Percentiles rank a stretch among this genome's conserved stretches.
phyloP scores from a whole-genome alignment of 2,329 filamentous ascomycete species.

The Biscogniauxia marginata region DNA sequence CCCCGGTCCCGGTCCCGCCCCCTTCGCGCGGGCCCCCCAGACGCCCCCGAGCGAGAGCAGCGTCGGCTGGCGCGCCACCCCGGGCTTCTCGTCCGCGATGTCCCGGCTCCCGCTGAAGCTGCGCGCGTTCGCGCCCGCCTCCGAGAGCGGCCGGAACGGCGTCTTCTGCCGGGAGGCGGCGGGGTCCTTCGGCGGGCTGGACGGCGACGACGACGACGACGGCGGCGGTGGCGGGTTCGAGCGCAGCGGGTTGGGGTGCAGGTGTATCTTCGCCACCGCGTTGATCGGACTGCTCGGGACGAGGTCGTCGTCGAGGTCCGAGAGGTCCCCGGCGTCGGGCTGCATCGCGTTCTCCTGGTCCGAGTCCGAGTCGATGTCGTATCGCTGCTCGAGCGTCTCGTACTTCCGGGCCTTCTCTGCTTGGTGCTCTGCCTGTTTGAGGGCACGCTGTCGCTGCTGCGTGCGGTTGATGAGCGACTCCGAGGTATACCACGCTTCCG shows the following conservation, averaged over 20 bases:
- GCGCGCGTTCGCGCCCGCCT: slow-evolving; percentile 46
- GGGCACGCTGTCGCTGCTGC: slow-evolving; percentile 48
- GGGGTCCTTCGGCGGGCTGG: too few species aligned
- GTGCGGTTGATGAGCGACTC: slow-evolving; percentile 55
- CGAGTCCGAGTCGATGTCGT: slow-evolving; percentile 33
- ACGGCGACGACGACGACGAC: slow-evolving; percentile 15
- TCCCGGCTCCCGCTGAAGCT: slow-evolving; percentile 44
- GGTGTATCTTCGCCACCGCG: slow-evolving; percentile 10
- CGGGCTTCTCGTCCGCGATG: slow-evolving; percentile 41
- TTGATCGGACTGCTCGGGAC: slow-evolving; percentile 25
- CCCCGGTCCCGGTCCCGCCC: too few species aligned
- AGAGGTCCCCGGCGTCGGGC: slow-evolving; percentile 29
- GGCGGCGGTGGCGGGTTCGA: slow-evolving; percentile 44
- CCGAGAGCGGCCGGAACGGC: slow-evolving; percentile 38
- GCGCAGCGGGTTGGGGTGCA: slow-evolving; percentile 53
- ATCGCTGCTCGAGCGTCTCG: slow-evolving; percentile 45
- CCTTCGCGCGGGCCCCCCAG: too few species aligned
- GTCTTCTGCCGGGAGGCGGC: slow-evolving; percentile 26
- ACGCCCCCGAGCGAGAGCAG: slow-evolving; percentile 12
- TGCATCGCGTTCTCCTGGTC: slow-evolving; percentile 28
- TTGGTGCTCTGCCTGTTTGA: slow-evolving; percentile 37
- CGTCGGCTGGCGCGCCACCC: slow-evolving; percentile 12
- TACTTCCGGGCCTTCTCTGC: slow-evolving; percentile 39
- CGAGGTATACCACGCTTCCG: slow-evolving; percentile 54
- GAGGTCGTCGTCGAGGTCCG: slow-evolving; percentile 38